Conservation (phyloP, 2,329 filamentous ascomycete genomes). For the Aspergillus tubingensis region DNA sequence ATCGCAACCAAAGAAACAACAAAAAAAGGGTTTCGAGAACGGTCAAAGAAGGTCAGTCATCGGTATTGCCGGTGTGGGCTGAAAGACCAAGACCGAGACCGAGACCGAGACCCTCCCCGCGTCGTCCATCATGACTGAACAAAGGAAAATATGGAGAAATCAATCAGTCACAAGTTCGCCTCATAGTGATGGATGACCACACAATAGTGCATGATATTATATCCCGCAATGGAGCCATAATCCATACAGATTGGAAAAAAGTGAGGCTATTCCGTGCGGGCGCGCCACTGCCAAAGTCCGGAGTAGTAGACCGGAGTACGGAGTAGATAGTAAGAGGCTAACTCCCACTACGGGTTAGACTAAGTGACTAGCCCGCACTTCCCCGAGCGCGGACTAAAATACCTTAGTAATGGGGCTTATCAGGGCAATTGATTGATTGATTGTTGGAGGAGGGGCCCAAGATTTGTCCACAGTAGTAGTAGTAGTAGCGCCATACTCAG, state of each 20-base stretch:
- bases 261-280: slow-evolving; percentile 8
- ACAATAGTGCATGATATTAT: not conserved
- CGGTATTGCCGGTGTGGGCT: not conserved
- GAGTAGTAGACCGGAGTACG: slow-evolving; percentile 6
- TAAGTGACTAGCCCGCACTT: not conserved
- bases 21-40: not conserved
- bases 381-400: not conserved
- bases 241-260: not conserved
- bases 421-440: not conserved
- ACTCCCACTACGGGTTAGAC: not conserved
- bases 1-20: not conserved
- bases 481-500: not conserved
- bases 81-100: too few relatives aligned
- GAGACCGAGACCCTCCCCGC: not conserved
- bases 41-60: not conserved
- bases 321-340: not conserved
- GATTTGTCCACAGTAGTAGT: too few relatives aligned
- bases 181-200: not conserved
- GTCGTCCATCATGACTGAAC: too few relatives aligned
- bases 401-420: slow-evolving; percentile 7
- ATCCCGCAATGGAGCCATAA: slow-evolving; percentile 8
- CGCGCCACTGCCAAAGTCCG: not conserved
- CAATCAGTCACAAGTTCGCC: not conserved
- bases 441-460: too few relatives aligned
- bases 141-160: too few relatives aligned